Percentiles rank a stretch among this genome's conserved stretches.
Evolutionary conservation across 371 early-diverging fungal genomes (phyloP).

Genomic region (Capillidium heterosporum): DNA sequence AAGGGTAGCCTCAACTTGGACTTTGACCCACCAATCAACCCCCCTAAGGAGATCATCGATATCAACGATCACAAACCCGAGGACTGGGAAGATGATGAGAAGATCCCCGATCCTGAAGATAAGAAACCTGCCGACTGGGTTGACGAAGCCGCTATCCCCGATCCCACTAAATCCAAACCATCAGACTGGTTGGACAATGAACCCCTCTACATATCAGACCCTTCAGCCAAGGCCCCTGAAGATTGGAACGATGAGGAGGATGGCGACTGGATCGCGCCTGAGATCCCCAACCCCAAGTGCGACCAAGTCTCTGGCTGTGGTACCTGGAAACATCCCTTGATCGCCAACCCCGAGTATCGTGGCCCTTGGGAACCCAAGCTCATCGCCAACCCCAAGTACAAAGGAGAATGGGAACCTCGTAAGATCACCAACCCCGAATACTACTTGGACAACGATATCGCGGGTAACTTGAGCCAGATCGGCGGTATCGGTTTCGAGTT

Average conservation of each 20-base stretch:
- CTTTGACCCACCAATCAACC: slow-evolving; percentile 55
- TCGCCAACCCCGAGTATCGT: slow-evolving; percentile 78
- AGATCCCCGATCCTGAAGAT: slow-evolving; percentile 72
- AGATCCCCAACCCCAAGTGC: slow-evolving; percentile 58
- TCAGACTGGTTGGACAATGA: slow-evolving; percentile 77
- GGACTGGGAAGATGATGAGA: slow-evolving; percentile 87
- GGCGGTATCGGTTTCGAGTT: slow-evolving; percentile 83
- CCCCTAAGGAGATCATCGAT: slow-evolving; percentile 86
- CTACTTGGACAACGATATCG: slow-evolving; percentile 39
- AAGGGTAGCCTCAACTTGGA: slow-evolving; percentile 65
- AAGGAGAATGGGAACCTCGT: slow-evolving; percentile 84
- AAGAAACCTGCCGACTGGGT: slow-evolving; percentile 77
- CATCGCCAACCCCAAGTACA: slow-evolving; percentile 89
- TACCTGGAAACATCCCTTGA: slow-evolving; percentile 35
- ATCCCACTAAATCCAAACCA: slow-evolving; percentile 78
- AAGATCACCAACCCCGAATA: slow-evolving; percentile 81
- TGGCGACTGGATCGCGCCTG: slow-evolving; percentile 80
- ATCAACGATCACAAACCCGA: slow-evolving; percentile 77
- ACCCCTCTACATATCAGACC: slow-evolving; percentile 59
- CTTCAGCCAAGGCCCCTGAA: slow-evolving; percentile 77
- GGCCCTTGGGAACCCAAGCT: slow-evolving; percentile 64
- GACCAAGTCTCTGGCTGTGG: slow-evolving; percentile 51
- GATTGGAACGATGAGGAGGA: slow-evolving; percentile 83
- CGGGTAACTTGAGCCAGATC: slow-evolving; percentile 37
- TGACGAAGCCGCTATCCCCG: slow-evolving; percentile 45